Evolutionary conservation across 768 basidiomycete genomes (phyloP), one percentile per base, ranked within the genome.

Genomic region (Rossbeevera mucosa): DNA sequence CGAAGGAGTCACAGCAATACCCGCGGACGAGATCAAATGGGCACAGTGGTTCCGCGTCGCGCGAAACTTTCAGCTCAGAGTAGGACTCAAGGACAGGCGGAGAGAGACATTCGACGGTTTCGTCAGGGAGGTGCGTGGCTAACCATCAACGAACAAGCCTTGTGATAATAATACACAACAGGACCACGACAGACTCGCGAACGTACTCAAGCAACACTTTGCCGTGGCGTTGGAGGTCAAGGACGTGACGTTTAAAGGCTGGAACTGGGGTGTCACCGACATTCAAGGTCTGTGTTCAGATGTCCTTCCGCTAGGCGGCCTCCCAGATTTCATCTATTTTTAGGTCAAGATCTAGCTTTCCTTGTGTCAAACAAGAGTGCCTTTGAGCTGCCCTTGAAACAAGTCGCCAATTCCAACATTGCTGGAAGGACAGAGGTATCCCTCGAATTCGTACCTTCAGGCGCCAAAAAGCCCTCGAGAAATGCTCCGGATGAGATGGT

Each of bases 381-480:
- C 0, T 98, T 99, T 64, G 92, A 94, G 60, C 76, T 99, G 7
- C 94, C 96, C 5, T 76, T 98, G 29, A 73, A 78, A 29, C 74
- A 85, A 56, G 93, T 98, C 44, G 88, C 91, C 59, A 99, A 99
- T 70, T 96, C 96, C 43, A 97, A 97, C 72, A 97, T 98, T 61
- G 92, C 93, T 12, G 93, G 92, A 20, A 91, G 91, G 55, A 94
- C 92, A 9, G 96, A 99, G 68, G 96, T 99, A n/a, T 93, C 96
- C 0, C 82, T 99, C n/a, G 96, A 99, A 66, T 96, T 98, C 65
- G 74, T 81, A 25, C 71, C 76, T 47, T 72, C 78, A 20, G 64
- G 68, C 2, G 67, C 72, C 18, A 81, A 77, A 63, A 75, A 78
- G 60, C 55, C 71, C 16, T 62, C 74, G 36, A 69, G 72, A 58